Evolutionary conservation across 768 basidiomycete species (phyloP).

Genomic region (Cyclocybe aegerita): DNA sequence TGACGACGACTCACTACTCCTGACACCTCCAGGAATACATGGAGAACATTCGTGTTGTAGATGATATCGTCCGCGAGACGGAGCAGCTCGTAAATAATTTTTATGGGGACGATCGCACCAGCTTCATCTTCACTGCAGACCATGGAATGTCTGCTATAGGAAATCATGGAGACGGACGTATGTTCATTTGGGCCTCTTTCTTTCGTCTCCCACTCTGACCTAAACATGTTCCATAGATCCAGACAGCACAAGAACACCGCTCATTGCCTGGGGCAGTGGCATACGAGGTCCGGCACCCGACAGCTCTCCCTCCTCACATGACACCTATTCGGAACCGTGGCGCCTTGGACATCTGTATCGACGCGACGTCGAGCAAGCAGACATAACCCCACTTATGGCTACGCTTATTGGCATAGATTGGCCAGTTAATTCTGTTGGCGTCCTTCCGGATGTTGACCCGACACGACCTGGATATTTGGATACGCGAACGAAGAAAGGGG

Average conservation of each 20-base stretch:
- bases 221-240: slow-evolving; percentile 51
- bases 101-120: slow-evolving; percentile 67
- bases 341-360: slow-evolving; percentile 54
- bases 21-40: slow-evolving; percentile 67
- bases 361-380: slow-evolving; percentile 82
- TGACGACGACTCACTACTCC: background rate
- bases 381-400: slow-evolving; percentile 78
- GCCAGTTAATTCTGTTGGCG: slow-evolving; percentile 83
- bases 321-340: slow-evolving; percentile 70
- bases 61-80: slow-evolving; percentile 66
- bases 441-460: slow-evolving; percentile 74
- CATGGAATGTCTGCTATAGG: slow-evolving; percentile 90
- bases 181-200: slow-evolving; percentile 11
- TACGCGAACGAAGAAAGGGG: slow-evolving; percentile 42
- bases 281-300: slow-evolving; percentile 69
- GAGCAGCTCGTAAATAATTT: slow-evolving; percentile 63
- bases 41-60: slow-evolving; percentile 79
- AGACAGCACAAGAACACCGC: slow-evolving; percentile 84
- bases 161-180: slow-evolving; percentile 88
- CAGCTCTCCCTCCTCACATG: slow-evolving; percentile 58
- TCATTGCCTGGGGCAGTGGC: slow-evolving; percentile 81
- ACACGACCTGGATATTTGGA: slow-evolving; percentile 57
- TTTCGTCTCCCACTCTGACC: background rate
- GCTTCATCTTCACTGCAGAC: slow-evolving; percentile 82
- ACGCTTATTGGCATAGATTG: slow-evolving; percentile 68